Base-by-base conservation (phyloP, 2,329 filamentous ascomycete genomes). In the Raffaelea ambrosiae region DNA sequence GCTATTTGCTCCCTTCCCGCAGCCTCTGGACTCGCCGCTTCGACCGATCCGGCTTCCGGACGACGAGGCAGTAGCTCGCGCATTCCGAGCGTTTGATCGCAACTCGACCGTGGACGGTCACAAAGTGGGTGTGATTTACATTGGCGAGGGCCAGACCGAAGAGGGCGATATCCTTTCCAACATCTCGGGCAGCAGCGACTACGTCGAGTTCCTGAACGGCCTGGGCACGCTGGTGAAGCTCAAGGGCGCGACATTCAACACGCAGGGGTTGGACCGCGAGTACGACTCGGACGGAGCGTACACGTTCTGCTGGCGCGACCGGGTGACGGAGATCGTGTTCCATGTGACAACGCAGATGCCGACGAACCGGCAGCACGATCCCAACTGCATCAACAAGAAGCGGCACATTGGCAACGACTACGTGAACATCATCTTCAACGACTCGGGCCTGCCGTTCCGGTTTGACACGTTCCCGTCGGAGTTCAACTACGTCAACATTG, bases 321-420 rank as follows among this genome's bases (percentile, higher is more conserved):
- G 90, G 40, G 88, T 96, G 49, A 93, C 90, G 5, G 93, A 97
- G 63, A 86, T 98, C 40, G 84, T 97, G 26, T 98, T 94, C 65
- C 93, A 97, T 62, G 84, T 97, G 47, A 88, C 87, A 5, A 98
- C 91, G 4, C 89, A 97, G 74, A 98, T 98, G 93, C 93, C 93
- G 1, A 95, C 88, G 10, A 79, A 94, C 60, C 70, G 84, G 14
- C 81, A 88, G 47, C 75, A 79, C 26, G 89, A 95, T 57, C 79
- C 84, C 10, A 76, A 80, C 52, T 88, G 84, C 59, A 82, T 84
- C 52, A 76, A 81, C 63, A 98, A 98, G 71, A 98, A 98, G 66
- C 77, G 83, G 3, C 94, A 97, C 60, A 93, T 97, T 51, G 93
- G 93, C 49, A 98, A 98, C 61, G 93, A 97, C 64, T 95, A 88